A percentile compares a stretch with the other conserved stretches of the same genome.
Evolutionary conservation across 495 filamentous ascomycete species (phyloP).

Genomic region (Aspergillus cavernicola): DNA sequence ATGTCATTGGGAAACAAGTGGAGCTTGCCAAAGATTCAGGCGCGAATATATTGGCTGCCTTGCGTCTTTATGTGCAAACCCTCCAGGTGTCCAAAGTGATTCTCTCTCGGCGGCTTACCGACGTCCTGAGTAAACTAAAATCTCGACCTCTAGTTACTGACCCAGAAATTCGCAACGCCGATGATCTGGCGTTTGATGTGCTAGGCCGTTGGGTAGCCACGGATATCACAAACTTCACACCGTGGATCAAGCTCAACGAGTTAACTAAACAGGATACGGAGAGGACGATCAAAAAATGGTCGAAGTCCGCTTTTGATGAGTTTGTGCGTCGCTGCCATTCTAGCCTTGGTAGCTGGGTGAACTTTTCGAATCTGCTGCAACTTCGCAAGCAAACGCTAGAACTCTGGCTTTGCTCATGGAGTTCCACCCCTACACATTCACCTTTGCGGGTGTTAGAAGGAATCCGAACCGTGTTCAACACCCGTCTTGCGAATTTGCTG

Average conservation of each 20-base stretch:
- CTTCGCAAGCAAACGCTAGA: constrained; percentile 67
- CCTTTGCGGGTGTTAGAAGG: constrained; percentile 61
- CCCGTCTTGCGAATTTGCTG: constrained; percentile 56
- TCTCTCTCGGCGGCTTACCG: constrained; percentile 67
- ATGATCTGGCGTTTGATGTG: constrained; percentile 76
- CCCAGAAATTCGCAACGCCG: constrained; percentile 56
- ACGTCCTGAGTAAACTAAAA: constrained; percentile 67
- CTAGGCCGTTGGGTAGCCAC: constrained; percentile 78
- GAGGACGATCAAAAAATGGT: constrained; percentile 69
- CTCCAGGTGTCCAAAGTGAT: constrained; percentile 70
- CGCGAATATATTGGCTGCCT: constrained; percentile 54
- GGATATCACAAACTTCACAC: constrained; percentile 81
- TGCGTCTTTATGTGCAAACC: constrained; percentile 73
- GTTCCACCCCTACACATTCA: constrained; percentile 38
- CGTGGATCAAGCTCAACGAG: constrained; percentile 85
- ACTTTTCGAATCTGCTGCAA: constrained; percentile 64
- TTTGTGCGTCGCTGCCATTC: constrained; percentile 58
- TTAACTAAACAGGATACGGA: constrained; percentile 60
- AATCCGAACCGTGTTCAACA: constrained; percentile 65
- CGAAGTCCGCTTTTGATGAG: constrained; percentile 60
- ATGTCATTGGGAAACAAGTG: constrained; percentile 60
- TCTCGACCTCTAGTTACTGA: constrained; percentile 66
- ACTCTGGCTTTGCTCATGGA: constrained; percentile 62
- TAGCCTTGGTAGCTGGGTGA: constrained; percentile 50
- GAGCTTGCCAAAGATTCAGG: constrained; percentile 29